phyloP scores from a whole-genome alignment of 2,329 filamentous ascomycete species.

The Claviceps humidiphila region DNA sequence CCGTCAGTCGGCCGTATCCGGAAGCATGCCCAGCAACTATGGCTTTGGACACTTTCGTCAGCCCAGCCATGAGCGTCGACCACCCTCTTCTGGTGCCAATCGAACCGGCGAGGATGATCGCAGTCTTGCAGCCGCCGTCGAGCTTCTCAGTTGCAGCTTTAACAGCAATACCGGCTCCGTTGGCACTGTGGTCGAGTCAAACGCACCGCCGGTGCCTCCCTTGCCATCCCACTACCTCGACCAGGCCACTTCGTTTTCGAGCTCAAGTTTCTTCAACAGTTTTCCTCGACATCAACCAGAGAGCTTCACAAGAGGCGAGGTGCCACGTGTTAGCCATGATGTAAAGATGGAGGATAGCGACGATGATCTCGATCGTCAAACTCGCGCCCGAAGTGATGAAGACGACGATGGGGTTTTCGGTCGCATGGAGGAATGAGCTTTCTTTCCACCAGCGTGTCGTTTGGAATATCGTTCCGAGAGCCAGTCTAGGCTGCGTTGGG shows the following conservation, averaged over 20 bases:
- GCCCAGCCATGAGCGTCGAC: conserved; percentile 62
- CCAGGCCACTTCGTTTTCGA: conserved; percentile 41
- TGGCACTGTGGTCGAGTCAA: conserved; percentile 45
- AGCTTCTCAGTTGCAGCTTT: conserved; percentile 83
- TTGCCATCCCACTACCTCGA: conserved; percentile 70
- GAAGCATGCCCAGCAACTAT: conserved; percentile 33
- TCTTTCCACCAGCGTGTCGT: not conserved
- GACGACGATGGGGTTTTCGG: conserved; percentile 95
- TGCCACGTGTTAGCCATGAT: conserved; percentile 38
- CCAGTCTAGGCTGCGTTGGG: conserved; percentile 8
- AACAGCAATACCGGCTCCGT: conserved; percentile 58
- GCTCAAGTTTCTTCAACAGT: conserved; percentile 49
- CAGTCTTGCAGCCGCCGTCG: conserved; percentile 79
- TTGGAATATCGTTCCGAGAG: conserved; percentile 2
- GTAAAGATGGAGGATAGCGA: conserved; percentile 59
- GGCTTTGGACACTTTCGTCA: conserved; percentile 52
- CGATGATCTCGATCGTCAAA: conserved; percentile 49
- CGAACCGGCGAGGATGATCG: conserved; percentile 68
- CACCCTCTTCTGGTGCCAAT: conserved; percentile 66
- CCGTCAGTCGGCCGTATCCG: conserved; percentile 56
- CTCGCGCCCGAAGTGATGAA: conserved; percentile 60
- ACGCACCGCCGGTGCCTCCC: conserved; percentile 78
- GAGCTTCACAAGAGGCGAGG: conserved; percentile 50
- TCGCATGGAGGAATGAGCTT: conserved; percentile 72
- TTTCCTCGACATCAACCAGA: conserved; percentile 47